Base-by-base conservation (phyloP, 2,329 filamentous ascomycete genomes). In the Neonectria punicea region DNA sequence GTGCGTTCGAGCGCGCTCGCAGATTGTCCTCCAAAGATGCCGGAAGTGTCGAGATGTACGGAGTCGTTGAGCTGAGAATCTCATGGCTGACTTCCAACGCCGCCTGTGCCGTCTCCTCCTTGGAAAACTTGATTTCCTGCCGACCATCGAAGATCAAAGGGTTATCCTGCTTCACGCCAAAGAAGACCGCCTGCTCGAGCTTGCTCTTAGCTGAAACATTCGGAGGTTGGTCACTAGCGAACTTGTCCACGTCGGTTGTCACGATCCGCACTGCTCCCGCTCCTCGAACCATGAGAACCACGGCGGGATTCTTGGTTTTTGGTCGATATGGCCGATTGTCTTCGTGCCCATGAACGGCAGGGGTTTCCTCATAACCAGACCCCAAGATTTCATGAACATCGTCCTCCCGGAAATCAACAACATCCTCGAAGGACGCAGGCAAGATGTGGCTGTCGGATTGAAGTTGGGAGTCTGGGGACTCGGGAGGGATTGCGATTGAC, bases 171-270 rank as follows among this genome's bases (percentile, higher is more conserved):
- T 92, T 89, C 53, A 89, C 89, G 2, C 94, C 94, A 76, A 93
- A 98, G 80, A 98, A 98, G 1, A 98, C 92, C 2, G 94, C 94
- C 80, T 99, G 94, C 75, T 98, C 93, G 44, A 99, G 86, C 79
- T 96, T 97, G 80, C 90, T 93, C 80, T 93, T 96, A 7, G 93
- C 92, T 1, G 92, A 94, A 16, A 97, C 87, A 69, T 84, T 80
- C 1, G 88, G 89, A 5, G 87, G 84, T 58, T 81, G 80, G 57
- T 87, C 85, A 66, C 86, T 87, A 13, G 84, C 84, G 72, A 91
- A 89, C 64, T 85, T 87, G 67, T 88, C 85, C 50, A 88, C 80
- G 55, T 90, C 87, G 8, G 85, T 84, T 20, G 87, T 84, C 18
- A 87, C 82, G 46, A 92, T 78, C 55, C 89, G 85, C 28, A 92